Conservation (phyloP, 768 basidiomycete species). For the Crepidotus variabilis region DNA sequence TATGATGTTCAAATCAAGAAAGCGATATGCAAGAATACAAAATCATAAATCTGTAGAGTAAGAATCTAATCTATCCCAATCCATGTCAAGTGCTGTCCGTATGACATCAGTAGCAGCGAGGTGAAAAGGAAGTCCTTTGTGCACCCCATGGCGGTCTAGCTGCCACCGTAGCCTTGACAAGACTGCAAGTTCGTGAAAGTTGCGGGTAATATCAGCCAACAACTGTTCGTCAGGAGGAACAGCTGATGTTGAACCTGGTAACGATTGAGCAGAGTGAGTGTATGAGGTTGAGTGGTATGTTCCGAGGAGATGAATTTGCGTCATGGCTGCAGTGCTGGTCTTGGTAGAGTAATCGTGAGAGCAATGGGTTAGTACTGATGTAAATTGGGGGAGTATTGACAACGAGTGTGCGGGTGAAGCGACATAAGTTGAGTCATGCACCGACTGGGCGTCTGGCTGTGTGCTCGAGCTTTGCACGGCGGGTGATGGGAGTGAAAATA, state of each 20-base stretch:
- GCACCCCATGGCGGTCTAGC: constrained; percentile 32
- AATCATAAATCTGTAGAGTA: constrained; percentile 13
- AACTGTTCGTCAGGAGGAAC: constrained; percentile 24
- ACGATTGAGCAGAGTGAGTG: constrained; percentile 30
- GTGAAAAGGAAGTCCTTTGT: constrained; percentile 66
- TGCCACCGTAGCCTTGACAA: constrained; percentile 50
- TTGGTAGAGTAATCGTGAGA: constrained; percentile 34
- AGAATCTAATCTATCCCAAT: constrained; percentile 21
- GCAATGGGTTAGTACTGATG: constrained; percentile 55
- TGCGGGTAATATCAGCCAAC: constrained; percentile 57
- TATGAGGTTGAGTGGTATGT: constrained; percentile 33
- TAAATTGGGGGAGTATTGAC: constrained; percentile 50
- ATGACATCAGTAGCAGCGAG: constrained; percentile 69
- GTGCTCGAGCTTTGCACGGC: neutral
- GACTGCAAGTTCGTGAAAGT: constrained; percentile 67
- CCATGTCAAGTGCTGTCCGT: constrained; percentile 37
- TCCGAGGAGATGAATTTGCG: constrained; percentile 62
- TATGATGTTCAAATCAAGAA: neutral
- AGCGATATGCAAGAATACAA: constrained; percentile 1
- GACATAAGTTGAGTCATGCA: neutral
- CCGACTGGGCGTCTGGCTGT: neutral
- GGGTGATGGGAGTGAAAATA: constrained; percentile 11
- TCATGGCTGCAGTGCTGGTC: constrained; percentile 43
- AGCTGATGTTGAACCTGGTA: no score
- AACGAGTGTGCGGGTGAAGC: constrained; percentile 23